phyloP scores from a whole-genome alignment of 1,139 yeast species.

The Diutina mesorugosa region DNA sequence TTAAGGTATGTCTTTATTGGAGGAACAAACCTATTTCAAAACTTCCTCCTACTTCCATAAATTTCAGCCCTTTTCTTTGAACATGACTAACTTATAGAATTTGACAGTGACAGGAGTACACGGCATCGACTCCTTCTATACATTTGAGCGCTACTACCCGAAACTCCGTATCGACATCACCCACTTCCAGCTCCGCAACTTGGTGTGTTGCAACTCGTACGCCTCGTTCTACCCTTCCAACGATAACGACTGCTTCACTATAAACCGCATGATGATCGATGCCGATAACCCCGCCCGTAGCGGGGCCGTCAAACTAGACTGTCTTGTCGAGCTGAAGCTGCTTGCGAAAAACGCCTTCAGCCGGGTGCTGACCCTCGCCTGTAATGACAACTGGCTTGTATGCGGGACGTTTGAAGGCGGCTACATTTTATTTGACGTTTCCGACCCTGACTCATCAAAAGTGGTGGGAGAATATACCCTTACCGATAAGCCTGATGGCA shows the following conservation, averaged over 20 bases:
- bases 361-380: constrained; percentile 35
- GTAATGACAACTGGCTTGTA: constrained; percentile 27
- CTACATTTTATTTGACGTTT: constrained; percentile 23
- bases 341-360: constrained; percentile 20
- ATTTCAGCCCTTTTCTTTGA: background rate
- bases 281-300: constrained; percentile 9
- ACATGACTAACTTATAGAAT: constrained; percentile 10
- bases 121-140: constrained; percentile 21
- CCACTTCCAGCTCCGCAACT: constrained; percentile 45
- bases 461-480: constrained; percentile 24
- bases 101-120: constrained; percentile 11
- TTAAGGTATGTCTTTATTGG: constrained; percentile 16
- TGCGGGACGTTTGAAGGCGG: constrained; percentile 50
- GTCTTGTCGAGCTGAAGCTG: constrained; percentile 26
- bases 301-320: constrained; percentile 18
- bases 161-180: constrained; percentile 35
- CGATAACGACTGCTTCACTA: constrained; percentile 21
- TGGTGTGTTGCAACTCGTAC: constrained; percentile 28
- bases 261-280: constrained; percentile 21
- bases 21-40: background rate
- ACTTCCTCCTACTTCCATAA: background rate
- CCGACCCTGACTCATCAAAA: constrained; percentile 13
- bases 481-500: constrained; percentile 35
- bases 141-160: constrained; percentile 29
- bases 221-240: constrained; percentile 31